phyloP scores from a whole-genome alignment of 768 basidiomycete species.

The Mycena galopus region DNA sequence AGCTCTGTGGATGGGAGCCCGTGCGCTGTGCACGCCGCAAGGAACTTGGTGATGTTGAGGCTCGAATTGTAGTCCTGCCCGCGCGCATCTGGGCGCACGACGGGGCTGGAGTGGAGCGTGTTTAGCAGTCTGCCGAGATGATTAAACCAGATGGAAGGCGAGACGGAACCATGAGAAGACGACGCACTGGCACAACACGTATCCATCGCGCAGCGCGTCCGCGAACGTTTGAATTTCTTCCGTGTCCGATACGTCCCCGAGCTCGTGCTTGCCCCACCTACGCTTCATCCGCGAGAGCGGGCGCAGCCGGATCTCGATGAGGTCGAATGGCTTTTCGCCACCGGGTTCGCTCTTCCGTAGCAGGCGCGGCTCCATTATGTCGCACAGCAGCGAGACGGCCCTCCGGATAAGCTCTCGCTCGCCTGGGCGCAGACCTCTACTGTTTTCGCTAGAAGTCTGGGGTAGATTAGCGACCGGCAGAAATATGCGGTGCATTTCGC shows the following conservation, averaged over 20 bases:
- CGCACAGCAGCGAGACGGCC: constrained; percentile 35
- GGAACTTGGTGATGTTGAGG: constrained; percentile 65
- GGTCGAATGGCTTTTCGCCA: constrained; percentile 38
- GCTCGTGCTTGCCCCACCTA: constrained; percentile 29
- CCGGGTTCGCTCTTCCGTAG: constrained; percentile 39
- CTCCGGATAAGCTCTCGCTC: constrained; percentile 32
- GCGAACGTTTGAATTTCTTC: constrained; percentile 51
- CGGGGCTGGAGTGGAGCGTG: constrained; percentile 61
- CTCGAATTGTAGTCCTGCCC: constrained; percentile 60
- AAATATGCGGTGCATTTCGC: not conserved
- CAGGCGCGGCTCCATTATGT: constrained; percentile 38
- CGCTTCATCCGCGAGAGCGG: constrained; percentile 28
- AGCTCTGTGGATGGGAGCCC: constrained; percentile 59
- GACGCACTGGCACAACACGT: constrained; percentile 72
- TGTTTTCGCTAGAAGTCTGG: not conserved
- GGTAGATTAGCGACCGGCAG: not conserved
- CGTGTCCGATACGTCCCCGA: constrained; percentile 18
- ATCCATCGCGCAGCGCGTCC: constrained; percentile 73
- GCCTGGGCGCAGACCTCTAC: not conserved
- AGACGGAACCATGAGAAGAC: not conserved
- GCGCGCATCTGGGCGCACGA: constrained; percentile 60
- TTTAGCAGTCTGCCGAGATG: constrained; percentile 64
- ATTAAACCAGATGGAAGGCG: not conserved
- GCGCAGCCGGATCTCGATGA: constrained; percentile 39
- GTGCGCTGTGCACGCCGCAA: constrained; percentile 59